Evolutionary conservation across 805 yeast genomes (phyloP).

Genomic region (Trichomonascus vanleenenianus): DNA sequence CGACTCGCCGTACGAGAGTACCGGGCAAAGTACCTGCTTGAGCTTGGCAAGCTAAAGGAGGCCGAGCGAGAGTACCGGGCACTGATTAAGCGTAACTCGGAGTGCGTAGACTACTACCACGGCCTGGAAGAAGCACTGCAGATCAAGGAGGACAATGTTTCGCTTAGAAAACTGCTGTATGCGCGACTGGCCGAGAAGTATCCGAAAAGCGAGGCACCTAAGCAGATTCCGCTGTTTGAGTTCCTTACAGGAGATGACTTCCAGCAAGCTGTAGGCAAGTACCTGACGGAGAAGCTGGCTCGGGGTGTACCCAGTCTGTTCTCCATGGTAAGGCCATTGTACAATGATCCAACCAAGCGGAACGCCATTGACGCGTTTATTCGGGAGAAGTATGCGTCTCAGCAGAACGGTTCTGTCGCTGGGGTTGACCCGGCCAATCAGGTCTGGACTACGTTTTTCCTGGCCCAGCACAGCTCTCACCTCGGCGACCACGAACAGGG

Average conservation of each 20-base stretch:
- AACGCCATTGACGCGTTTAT: slow-evolving; percentile 47
- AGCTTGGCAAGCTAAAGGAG: slow-evolving; percentile 48
- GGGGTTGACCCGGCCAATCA: slow-evolving; percentile 17
- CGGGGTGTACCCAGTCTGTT: slow-evolving; percentile 89
- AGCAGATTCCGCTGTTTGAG: slow-evolving; percentile 57
- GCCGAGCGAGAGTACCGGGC: slow-evolving; percentile 63
- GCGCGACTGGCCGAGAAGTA: slow-evolving; percentile 58
- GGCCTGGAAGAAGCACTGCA: slow-evolving; percentile 60
- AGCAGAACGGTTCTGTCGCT: slow-evolving; percentile 1
- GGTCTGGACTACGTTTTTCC: slow-evolving; percentile 67
- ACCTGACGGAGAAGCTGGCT: slow-evolving; percentile 53
- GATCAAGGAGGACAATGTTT: slow-evolving; percentile 38
- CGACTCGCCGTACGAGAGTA: slow-evolving; percentile 54
- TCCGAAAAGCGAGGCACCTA: slow-evolving; percentile 79
- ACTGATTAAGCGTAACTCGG: slow-evolving; percentile 80
- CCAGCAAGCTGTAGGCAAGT: slow-evolving; percentile 39
- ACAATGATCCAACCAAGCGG: slow-evolving; percentile 38
- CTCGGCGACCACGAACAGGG: slow-evolving; percentile 50
- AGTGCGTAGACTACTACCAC: slow-evolving; percentile 56
- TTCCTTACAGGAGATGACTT: slow-evolving; percentile 39
- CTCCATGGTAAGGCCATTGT: slow-evolving; percentile 75
- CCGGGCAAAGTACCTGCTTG: slow-evolving; percentile 55
- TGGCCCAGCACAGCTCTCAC: slow-evolving; percentile 69
- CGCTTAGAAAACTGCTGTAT: slow-evolving; percentile 48
- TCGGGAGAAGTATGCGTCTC: slow-evolving; percentile 35